These are phyloP conservation scores for Phylloporus sp. DNA, from an alignment of 768 basidiomycete species.

Conservation along the genomic window DNA sequence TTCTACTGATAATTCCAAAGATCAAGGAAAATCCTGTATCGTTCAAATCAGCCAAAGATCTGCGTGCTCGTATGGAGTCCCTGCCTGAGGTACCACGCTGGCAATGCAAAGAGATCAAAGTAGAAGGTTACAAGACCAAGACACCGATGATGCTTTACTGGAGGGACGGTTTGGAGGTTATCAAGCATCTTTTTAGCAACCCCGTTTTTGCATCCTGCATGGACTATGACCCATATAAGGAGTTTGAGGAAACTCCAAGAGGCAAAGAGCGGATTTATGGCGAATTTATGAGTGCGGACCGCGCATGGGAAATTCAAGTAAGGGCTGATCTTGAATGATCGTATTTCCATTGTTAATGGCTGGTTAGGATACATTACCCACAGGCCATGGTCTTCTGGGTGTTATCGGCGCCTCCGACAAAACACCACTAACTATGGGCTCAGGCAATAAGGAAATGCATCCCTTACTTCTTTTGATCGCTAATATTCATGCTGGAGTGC, in stretches of 20 bases:
- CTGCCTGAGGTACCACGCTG: slow-evolving; percentile 7
- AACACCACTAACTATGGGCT: slow-evolving; percentile 29
- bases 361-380: slow-evolving; percentile 3
- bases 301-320: slow-evolving; percentile 27
- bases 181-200: slow-evolving; percentile 23
- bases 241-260: neutral
- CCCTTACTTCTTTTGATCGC: slow-evolving; percentile 30
- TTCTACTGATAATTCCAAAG: no score
- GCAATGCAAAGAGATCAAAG: slow-evolving; percentile 5
- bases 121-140: slow-evolving; percentile 3
- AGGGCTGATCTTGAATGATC: neutral
- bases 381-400: slow-evolving; percentile 28
- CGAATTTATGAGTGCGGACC: slow-evolving; percentile 24
- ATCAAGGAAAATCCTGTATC: neutral
- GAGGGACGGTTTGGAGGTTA: slow-evolving; percentile 25
- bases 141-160: slow-evolving; percentile 4
- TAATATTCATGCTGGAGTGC: slow-evolving; percentile 30
- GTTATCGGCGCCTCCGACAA: slow-evolving; percentile 33
- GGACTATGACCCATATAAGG: slow-evolving; percentile 2
- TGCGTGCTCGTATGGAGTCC: neutral
- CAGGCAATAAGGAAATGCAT: slow-evolving; percentile 31
- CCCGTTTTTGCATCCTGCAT: slow-evolving; percentile 15
- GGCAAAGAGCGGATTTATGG: neutral
- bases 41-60: neutral
- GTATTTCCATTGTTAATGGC: no score